Evolutionary conservation across 208 protist species (phyloP).

Genomic region (Trypanosoma cruzi): DNA sequence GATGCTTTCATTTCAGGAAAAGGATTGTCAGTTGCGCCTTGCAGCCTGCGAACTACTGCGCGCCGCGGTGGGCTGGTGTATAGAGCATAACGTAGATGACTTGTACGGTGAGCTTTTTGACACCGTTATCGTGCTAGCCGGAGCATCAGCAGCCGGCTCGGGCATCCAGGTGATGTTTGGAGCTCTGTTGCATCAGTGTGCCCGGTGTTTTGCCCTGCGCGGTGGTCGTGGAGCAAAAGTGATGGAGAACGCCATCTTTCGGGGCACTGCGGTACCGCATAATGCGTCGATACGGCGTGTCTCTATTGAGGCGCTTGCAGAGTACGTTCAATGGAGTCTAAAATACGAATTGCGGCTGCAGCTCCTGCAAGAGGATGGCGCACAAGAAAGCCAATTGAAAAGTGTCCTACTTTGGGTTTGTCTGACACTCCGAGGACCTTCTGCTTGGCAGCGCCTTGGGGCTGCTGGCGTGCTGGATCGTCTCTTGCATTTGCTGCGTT

Average conservation of each 20-base stretch:
- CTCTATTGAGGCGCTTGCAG: conserved; percentile 24
- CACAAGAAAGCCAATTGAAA: not conserved
- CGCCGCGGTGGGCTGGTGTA: conserved; percentile 35
- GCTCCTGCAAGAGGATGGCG: not conserved
- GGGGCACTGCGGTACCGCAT: not conserved
- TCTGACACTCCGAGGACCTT: not conserved
- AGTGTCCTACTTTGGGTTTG: not conserved
- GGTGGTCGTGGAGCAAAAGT: not conserved
- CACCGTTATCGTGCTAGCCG: conserved; percentile 55
- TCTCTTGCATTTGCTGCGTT: not conserved
- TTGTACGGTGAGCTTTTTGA: conserved; percentile 37
- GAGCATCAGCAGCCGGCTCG: conserved; percentile 38
- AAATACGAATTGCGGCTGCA: not conserved
- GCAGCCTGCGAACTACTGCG: conserved; percentile 91
- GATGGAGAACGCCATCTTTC: not conserved
- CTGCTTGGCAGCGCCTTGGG: not conserved
- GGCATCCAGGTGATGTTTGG: conserved; percentile 67
- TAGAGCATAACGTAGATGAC: not conserved
- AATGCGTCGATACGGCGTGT: conserved; percentile 14
- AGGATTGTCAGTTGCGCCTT: conserved; percentile 64
- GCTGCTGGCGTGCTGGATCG: conserved; percentile 5
- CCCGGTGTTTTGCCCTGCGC: conserved; percentile 73
- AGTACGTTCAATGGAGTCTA: conserved; percentile 18
- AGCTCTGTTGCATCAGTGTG: conserved; percentile 67
- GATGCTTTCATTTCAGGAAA: conserved; percentile 50